These are phyloP conservation scores for Zygnema circumcarinatum DNA, from an alignment of 139 green algal species.

Conservation along the genomic window DNA sequence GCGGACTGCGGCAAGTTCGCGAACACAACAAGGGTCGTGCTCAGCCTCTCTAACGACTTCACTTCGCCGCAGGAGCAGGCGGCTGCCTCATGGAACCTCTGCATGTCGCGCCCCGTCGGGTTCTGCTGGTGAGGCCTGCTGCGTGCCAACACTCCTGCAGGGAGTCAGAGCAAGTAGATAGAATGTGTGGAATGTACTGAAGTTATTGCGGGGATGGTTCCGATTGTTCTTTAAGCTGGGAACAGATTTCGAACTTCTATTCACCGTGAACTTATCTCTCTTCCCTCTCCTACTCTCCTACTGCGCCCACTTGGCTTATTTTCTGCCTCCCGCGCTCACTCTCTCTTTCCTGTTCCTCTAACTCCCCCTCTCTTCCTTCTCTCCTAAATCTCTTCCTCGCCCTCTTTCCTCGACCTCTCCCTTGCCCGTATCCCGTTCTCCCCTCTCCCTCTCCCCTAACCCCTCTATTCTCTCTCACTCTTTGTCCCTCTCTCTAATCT, in stretches of 20 bases:
- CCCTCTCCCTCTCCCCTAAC: not conserved
- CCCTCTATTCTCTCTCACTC: not conserved
- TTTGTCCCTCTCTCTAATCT: not conserved
- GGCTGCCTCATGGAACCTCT: conserved; percentile 33
- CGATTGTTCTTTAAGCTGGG: not conserved
- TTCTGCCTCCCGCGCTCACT: too few species aligned
- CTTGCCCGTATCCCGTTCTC: not conserved
- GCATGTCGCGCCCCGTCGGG: conserved; percentile 13
- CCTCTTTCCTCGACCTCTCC: not conserved
- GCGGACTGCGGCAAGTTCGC: conserved; percentile 76
- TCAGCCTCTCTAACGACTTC: conserved; percentile 25
- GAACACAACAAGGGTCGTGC: conserved; percentile 4
- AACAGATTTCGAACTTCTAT: too few species aligned
- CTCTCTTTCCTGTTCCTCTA: not conserved
- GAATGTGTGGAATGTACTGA: too few species aligned
- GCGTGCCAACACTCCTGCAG: too few species aligned
- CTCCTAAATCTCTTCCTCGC: not conserved
- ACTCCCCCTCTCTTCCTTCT: not conserved
- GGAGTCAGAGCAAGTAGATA: too few species aligned
- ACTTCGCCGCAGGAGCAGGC: not conserved
- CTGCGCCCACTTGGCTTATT: not conserved
- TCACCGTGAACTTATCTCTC: not conserved
- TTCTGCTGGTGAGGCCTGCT: conserved; percentile 41
- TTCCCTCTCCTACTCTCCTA: not conserved
- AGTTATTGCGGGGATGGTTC: too few species aligned